phyloP scores from a whole-genome alignment of 768 basidiomycete species.

The Mycena crocata region DNA sequence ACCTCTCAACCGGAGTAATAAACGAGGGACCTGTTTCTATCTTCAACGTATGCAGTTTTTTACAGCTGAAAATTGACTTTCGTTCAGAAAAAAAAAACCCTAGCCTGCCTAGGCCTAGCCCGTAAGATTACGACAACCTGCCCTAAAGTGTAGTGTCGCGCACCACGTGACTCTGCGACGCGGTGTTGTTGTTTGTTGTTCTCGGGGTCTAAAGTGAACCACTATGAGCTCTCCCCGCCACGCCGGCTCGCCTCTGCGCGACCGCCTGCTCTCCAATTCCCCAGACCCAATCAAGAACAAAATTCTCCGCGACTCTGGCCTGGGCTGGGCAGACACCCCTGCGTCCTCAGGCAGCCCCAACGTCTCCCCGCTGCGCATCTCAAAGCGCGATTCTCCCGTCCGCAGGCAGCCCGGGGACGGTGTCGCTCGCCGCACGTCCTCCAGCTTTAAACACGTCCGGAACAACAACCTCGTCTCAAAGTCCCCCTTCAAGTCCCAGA shows the following conservation, averaged over 20 bases:
- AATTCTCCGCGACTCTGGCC: slow-evolving; percentile 71
- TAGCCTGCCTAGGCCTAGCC: no score
- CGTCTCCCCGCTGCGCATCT: slow-evolving; percentile 78
- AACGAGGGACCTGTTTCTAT: no score
- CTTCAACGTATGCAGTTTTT: no score
- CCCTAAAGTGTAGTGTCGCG: not conserved
- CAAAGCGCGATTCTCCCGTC: slow-evolving; percentile 71
- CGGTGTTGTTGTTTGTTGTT: not conserved
- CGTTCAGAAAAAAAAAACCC: no score
- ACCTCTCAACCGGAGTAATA: no score
- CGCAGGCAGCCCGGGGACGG: slow-evolving; percentile 54
- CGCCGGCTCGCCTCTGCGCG: slow-evolving; percentile 58
- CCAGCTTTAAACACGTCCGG: slow-evolving; percentile 82
- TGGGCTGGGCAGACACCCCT: slow-evolving; percentile 64
- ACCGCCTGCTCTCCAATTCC: slow-evolving; percentile 71
- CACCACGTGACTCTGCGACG: slow-evolving; percentile 6
- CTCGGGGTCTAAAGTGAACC: not conserved
- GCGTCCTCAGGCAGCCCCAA: slow-evolving; percentile 50
- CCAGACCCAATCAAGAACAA: slow-evolving; percentile 74
- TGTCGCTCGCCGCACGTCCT: slow-evolving; percentile 79
- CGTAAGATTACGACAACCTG: no score
- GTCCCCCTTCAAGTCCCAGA: slow-evolving; percentile 84
- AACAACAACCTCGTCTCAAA: slow-evolving; percentile 86
- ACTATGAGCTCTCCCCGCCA: slow-evolving; percentile 20
- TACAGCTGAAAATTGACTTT: no score